These are phyloP conservation scores for Crataegus laevigata DNA, from an alignment of 306 rosid species.

Conservation along the genomic window DNA sequence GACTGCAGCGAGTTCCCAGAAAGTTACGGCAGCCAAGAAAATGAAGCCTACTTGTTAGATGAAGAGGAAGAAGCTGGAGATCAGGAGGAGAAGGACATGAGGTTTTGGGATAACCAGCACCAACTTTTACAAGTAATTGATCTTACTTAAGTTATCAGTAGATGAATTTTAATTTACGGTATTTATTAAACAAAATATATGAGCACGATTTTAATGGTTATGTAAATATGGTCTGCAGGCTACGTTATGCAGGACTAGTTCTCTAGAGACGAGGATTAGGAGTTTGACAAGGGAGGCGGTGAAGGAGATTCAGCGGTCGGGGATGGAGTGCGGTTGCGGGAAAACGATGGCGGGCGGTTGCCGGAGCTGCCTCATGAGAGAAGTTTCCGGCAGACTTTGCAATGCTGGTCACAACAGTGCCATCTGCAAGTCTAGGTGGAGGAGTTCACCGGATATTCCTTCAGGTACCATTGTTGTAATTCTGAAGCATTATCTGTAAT, in stretches of 20 bases:
- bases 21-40: slow-evolving; percentile 13
- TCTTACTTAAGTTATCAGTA: neutral
- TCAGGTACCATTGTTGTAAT: slow-evolving; percentile 36
- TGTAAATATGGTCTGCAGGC: slow-evolving; percentile 18
- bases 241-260: slow-evolving; percentile 40
- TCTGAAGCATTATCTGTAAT: too few relatives aligned
- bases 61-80: slow-evolving; percentile 22
- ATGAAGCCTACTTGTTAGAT: slow-evolving; percentile 24
- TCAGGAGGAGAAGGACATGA: slow-evolving; percentile 28
- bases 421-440: slow-evolving; percentile 80
- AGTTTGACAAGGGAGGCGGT: slow-evolving; percentile 44
- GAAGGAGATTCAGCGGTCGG: slow-evolving; percentile 26
- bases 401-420: slow-evolving; percentile 47
- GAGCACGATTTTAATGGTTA: neutral
- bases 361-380: slow-evolving; percentile 51
- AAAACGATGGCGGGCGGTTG: slow-evolving; percentile 29
- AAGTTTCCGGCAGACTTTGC: slow-evolving; percentile 47
- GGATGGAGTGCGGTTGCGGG: slow-evolving; percentile 48
- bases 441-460: slow-evolving; percentile 40
- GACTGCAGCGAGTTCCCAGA: slow-evolving; percentile 20
- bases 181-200: neutral
- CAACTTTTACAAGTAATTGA: slow-evolving; percentile 51
- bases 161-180: neutral
- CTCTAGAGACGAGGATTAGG: slow-evolving; percentile 49
- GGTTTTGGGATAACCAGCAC: slow-evolving; percentile 65